phyloP scores from a whole-genome alignment of 768 basidiomycete species.

The Mycena crocata region DNA sequence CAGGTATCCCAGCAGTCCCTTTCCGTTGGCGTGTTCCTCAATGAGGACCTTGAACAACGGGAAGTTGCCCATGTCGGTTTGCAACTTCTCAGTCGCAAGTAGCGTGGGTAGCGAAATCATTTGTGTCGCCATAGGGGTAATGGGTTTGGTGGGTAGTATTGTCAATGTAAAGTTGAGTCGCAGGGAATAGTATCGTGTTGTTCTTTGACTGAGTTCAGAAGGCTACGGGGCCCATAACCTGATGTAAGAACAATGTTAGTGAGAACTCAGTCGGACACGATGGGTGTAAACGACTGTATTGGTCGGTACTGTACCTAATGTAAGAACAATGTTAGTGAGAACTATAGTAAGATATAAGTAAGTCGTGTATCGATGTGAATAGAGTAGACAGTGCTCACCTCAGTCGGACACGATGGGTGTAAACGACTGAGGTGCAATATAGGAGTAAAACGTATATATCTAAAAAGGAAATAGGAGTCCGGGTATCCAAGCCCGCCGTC shows the following conservation, averaged over 20 bases:
- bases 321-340: no score
- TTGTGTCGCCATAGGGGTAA: constrained; percentile 14
- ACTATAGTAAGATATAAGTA: no score
- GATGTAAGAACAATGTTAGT: constrained; percentile 18
- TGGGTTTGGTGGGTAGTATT: neutral
- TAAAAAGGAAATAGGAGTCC: no score
- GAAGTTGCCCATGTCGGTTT: constrained; percentile 16
- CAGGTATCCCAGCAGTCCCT: constrained; percentile 17
- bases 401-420: no score
- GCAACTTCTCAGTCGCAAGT: constrained; percentile 20
- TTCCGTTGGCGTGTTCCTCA: constrained; percentile 10
- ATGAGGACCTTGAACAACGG: constrained; percentile 18
- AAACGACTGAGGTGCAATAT: no score
- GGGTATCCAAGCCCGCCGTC: no score
- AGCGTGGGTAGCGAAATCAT: constrained; percentile 17
- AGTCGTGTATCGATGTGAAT: no score
- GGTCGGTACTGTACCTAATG: no score
- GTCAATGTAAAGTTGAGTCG: neutral
- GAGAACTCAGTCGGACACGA: no score
- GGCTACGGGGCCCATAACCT: constrained; percentile 25
- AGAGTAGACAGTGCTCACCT: no score
- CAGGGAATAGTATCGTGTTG: constrained; percentile 19
- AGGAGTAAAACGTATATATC: no score
- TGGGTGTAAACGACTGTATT: no score
- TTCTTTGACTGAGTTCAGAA: constrained; percentile 18